Conservation (phyloP, 2,329 filamentous ascomycete species). For the Cytospora piceae region DNA sequence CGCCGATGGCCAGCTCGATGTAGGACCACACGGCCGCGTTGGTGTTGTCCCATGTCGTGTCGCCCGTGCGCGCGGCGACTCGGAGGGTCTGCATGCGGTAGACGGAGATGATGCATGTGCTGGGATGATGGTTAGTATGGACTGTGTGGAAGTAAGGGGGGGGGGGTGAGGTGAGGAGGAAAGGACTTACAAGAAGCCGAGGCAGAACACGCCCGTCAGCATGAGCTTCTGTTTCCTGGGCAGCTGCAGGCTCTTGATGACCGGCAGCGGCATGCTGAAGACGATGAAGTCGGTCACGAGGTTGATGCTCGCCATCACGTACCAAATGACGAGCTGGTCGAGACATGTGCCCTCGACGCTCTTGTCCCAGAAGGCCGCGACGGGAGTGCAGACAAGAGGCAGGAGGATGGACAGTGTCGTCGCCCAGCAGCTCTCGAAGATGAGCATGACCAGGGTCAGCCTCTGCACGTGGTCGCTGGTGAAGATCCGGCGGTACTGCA, state of each 20-base stretch:
- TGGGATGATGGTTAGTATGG: slow-evolving; percentile 3
- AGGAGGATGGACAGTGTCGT: slow-evolving; percentile 33
- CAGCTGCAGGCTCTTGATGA: slow-evolving; percentile 35
- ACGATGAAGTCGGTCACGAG: slow-evolving; percentile 35
- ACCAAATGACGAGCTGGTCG: slow-evolving; percentile 34
- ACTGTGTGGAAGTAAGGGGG: background rate
- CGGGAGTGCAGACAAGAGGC: slow-evolving; percentile 34
- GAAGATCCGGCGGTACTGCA: slow-evolving; percentile 44
- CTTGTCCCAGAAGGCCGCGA: slow-evolving; percentile 34
- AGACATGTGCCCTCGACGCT: slow-evolving; percentile 33
- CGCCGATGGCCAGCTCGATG: slow-evolving; percentile 37
- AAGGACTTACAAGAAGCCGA: slow-evolving; percentile 36
- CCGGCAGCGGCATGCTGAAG: slow-evolving; percentile 36
- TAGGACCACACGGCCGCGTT: slow-evolving; percentile 39
- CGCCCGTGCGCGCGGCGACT: slow-evolving; percentile 31
- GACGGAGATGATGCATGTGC: slow-evolving; percentile 37
- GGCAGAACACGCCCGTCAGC: slow-evolving; percentile 34
- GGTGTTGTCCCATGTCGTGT: slow-evolving; percentile 37
- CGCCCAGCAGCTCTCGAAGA: slow-evolving; percentile 34
- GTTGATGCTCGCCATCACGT: slow-evolving; percentile 35
- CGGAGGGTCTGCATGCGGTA: slow-evolving; percentile 37
- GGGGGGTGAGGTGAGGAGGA: background rate
- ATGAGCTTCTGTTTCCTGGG: slow-evolving; percentile 35
- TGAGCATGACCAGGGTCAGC: slow-evolving; percentile 30
- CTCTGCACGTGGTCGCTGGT: slow-evolving; percentile 33